Percentiles rank a stretch among this genome's conserved stretches.
Evolutionary conservation across 208 protist genomes (phyloP).

Genomic region (Trypanosomatidae sp.): DNA sequence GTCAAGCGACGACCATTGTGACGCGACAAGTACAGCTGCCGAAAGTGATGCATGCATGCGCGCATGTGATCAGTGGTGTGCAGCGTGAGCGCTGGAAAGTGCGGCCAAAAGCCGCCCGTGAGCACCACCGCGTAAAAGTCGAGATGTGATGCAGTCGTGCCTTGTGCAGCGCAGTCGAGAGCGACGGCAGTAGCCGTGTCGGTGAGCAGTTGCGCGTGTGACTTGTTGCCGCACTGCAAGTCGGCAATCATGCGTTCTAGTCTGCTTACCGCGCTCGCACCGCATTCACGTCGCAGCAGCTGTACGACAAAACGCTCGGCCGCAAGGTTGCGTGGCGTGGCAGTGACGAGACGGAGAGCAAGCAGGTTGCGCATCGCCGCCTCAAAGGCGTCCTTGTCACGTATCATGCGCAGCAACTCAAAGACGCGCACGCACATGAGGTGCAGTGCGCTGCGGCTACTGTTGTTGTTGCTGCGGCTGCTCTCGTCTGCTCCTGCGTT

Average conservation of each 20-base stretch:
- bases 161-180: no score
- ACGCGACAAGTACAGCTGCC: conserved; percentile 33
- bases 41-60: conserved; percentile 32
- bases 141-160: conserved; percentile 18
- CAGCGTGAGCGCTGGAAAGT: conserved; percentile 21
- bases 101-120: conserved; percentile 49
- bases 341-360: conserved; percentile 35
- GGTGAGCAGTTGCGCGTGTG: conserved; percentile 9
- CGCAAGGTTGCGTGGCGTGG: no score
- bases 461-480: no score
- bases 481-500: no score
- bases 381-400: conserved; percentile 57
- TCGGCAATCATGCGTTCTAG: conserved; percentile 67
- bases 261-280: conserved; percentile 27
- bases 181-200: conserved; percentile 12
- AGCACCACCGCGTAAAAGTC: conserved; percentile 50
- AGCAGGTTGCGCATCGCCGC: conserved; percentile 31
- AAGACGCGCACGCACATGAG: conserved; percentile 17
- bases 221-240: conserved; percentile 8
- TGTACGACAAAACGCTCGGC: no score
- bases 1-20: conserved; percentile 60
- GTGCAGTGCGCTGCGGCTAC: no score
- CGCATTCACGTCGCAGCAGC: conserved; percentile 7
- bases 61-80: conserved; percentile 32
- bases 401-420: conserved; percentile 31